Conservation (phyloP, 768 basidiomycete species). For the Fibroporia radiculosa region DNA sequence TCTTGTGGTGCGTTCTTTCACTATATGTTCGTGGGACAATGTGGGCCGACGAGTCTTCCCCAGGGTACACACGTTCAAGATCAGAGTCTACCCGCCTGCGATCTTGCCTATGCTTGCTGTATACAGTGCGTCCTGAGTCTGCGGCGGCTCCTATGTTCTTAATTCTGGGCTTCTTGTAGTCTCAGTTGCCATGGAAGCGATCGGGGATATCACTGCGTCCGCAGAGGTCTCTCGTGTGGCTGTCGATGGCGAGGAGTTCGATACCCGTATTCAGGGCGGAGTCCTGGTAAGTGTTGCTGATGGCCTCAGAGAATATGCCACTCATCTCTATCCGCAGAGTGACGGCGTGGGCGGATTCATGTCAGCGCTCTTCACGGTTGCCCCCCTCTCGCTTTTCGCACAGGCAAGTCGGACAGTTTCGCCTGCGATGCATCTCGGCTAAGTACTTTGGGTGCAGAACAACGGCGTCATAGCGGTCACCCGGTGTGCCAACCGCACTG, state of each 20-base stretch:
- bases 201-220: slow-evolving; percentile 78
- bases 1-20: slow-evolving; percentile 48
- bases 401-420: slow-evolving; percentile 28
- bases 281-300: slow-evolving; percentile 43
- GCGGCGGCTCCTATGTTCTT: neutral
- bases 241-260: slow-evolving; percentile 71
- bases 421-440: too few species aligned
- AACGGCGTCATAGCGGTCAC: slow-evolving; percentile 82
- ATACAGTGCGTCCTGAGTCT: slow-evolving; percentile 32
- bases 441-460: too few species aligned
- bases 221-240: slow-evolving; percentile 73
- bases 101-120: slow-evolving; percentile 56
- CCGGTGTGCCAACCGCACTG: slow-evolving; percentile 72
- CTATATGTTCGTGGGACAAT: neutral
- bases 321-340: slow-evolving; percentile 29
- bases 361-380: slow-evolving; percentile 74
- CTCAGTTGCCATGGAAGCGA: slow-evolving; percentile 75
- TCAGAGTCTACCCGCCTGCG: slow-evolving; percentile 66
- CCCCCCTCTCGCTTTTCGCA: slow-evolving; percentile 74
- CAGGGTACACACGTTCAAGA: slow-evolving; percentile 72
- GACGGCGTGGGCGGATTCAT: slow-evolving; percentile 80
- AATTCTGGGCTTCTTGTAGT: slow-evolving; percentile 33
- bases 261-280: slow-evolving; percentile 78
- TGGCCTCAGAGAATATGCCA: neutral
- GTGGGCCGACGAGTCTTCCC: neutral